Conservation (phyloP, 768 basidiomycete species). For the Russula olivacea region DNA sequence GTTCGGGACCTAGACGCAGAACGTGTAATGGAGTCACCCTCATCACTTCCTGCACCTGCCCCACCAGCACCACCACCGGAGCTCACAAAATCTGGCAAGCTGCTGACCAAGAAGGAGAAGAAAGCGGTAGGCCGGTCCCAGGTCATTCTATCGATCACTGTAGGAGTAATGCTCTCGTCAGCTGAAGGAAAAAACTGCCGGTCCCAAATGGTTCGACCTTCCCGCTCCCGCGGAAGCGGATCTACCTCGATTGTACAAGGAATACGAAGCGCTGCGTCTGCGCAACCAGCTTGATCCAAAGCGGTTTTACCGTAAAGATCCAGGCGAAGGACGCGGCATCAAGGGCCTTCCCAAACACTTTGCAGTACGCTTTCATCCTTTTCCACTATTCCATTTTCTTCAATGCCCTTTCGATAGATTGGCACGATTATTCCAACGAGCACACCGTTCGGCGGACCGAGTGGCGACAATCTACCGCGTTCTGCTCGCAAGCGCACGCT, state of each 20-base stretch:
- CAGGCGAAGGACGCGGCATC: constrained; percentile 78
- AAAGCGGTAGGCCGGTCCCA: constrained; percentile 51
- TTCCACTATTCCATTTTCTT: constrained; percentile 11
- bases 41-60: constrained; percentile 45
- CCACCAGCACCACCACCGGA: constrained; percentile 60
- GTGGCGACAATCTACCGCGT: constrained; percentile 63
- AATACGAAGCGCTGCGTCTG: constrained; percentile 82
- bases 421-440: constrained; percentile 68
- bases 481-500: constrained; percentile 72
- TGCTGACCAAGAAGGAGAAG: constrained; percentile 64
- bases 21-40: constrained; percentile 45
- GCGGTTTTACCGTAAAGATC: constrained; percentile 83
- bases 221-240: constrained; percentile 78
- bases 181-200: constrained; percentile 68
- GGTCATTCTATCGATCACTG: constrained; percentile 6
- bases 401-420: constrained; percentile 43
- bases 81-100: constrained; percentile 54
- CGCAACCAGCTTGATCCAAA: constrained; percentile 89
- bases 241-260: constrained; percentile 69
- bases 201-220: constrained; percentile 82
- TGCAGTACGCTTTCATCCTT: constrained; percentile 49
- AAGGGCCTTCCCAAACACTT: constrained; percentile 86
- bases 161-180: constrained; percentile 29
- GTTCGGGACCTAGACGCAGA: constrained; percentile 61
- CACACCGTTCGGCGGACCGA: constrained; percentile 67